These are phyloP conservation scores for Colletotrichum tanaceti DNA, from an alignment of 2,329 filamentous ascomycete genomes.

Conservation along the genomic window DNA sequence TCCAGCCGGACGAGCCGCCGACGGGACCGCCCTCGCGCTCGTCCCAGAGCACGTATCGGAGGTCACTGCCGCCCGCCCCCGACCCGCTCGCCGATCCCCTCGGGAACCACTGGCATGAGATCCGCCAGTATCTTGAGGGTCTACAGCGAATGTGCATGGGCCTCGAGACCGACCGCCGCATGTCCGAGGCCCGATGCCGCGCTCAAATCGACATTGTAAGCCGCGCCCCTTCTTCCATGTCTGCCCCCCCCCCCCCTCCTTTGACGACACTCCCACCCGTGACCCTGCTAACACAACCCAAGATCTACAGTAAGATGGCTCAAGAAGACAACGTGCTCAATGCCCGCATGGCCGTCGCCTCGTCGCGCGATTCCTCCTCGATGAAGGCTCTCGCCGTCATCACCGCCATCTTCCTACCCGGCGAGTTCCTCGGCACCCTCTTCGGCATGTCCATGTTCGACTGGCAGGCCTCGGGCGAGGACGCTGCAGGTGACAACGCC, in stretches of 20 bases:
- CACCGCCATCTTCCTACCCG: conserved; percentile 60
- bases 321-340: conserved; percentile 61
- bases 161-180: conserved; percentile 58
- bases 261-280: too few relatives aligned
- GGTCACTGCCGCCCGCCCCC: conserved; percentile 25
- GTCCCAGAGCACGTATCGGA: conserved; percentile 27
- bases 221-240: background rate
- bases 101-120: conserved; percentile 59
- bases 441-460: conserved; percentile 62
- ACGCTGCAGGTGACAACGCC: conserved; percentile 42
- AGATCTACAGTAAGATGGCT: conserved; percentile 62
- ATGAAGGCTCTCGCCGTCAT: conserved; percentile 62
- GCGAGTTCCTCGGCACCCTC: conserved; percentile 59
- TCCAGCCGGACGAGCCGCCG: conserved; percentile 33
- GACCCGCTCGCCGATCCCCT: conserved; percentile 42
- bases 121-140: conserved; percentile 59
- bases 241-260: fast-evolving
- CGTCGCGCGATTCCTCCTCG: conserved; percentile 57
- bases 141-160: conserved; percentile 57
- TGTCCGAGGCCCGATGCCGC: conserved; percentile 59
- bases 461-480: conserved; percentile 54
- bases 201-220: conserved; percentile 60
- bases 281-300: conserved; percentile 39
- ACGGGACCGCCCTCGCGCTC: conserved; percentile 32
- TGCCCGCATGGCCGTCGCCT: conserved; percentile 55